phyloP scores from a whole-genome alignment of 2,329 filamentous ascomycete species.

The Fusarium pininemorale region DNA sequence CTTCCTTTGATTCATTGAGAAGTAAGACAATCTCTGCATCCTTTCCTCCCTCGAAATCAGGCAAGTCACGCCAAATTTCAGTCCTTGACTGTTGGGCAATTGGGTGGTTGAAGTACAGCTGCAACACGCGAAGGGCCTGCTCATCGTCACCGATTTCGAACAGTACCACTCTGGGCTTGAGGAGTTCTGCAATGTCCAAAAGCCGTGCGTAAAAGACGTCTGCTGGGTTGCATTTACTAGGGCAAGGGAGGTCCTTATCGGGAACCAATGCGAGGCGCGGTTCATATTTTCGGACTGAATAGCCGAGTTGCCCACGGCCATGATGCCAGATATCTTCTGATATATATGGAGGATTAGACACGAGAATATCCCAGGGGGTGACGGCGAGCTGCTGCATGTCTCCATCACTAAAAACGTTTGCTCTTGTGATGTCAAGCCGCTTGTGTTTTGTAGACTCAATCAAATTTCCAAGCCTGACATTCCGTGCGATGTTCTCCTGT shows the following conservation, averaged over 20 bases:
- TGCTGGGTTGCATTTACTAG: constrained; percentile 49
- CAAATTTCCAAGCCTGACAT: constrained; percentile 47
- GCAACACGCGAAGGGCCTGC: constrained; percentile 73
- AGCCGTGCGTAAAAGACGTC: constrained; percentile 75
- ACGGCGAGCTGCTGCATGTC: constrained; percentile 45
- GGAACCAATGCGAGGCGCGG: constrained; percentile 82
- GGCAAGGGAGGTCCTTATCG: constrained; percentile 39
- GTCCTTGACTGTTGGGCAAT: constrained; percentile 49
- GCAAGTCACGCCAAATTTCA: constrained; percentile 79
- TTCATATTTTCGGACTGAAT: constrained; percentile 85
- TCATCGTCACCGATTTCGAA: constrained; percentile 76
- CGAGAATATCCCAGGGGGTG: constrained; percentile 68
- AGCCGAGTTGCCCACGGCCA: constrained; percentile 59
- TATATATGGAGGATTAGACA: constrained; percentile 93
- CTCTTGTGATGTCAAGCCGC: constrained; percentile 56
- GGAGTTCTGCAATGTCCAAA: constrained; percentile 60
- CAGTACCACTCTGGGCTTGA: constrained; percentile 65
- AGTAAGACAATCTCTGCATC: constrained; percentile 42
- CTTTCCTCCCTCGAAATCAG: constrained; percentile 51
- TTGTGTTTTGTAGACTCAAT: constrained; percentile 23
- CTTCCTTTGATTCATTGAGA: constrained; percentile 17
- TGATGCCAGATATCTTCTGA: constrained; percentile 61
- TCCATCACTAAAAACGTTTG: constrained; percentile 59
- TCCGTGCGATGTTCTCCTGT: constrained; percentile 67
- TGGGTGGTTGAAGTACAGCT: constrained; percentile 52